These are phyloP conservation scores for Cutaneotrichosporon cavernicola DNA, from an alignment of 1,284 basidiomycete species.

Conservation along the genomic window DNA sequence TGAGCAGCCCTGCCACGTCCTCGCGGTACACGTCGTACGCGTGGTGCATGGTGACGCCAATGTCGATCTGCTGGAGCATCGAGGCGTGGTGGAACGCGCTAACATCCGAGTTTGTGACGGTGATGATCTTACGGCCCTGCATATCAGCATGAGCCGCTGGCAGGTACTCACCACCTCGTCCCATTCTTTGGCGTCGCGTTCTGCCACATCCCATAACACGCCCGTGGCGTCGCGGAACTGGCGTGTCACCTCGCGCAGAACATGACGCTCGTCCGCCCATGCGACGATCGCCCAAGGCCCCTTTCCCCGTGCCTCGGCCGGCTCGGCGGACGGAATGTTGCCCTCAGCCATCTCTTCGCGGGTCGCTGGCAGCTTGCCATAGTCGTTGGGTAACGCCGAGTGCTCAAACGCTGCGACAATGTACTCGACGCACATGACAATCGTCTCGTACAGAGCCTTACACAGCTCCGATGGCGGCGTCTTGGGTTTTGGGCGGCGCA, in stretches of 20 bases:
- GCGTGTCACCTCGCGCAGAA: slow-evolving; percentile 82
- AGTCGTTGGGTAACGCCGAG: slow-evolving; percentile 71
- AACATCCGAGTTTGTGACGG: slow-evolving; percentile 67
- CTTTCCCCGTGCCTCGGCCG: slow-evolving; percentile 50
- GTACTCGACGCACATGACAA: slow-evolving; percentile 77
- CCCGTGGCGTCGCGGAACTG: slow-evolving; percentile 68
- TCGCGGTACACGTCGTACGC: slow-evolving; percentile 89
- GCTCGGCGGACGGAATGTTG: slow-evolving; percentile 32
- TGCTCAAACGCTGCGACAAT: slow-evolving; percentile 80
- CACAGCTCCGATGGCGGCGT: slow-evolving; percentile 60
- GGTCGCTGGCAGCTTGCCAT: slow-evolving; percentile 60
- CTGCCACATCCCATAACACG: slow-evolving; percentile 53
- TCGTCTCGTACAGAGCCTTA: slow-evolving; percentile 68
- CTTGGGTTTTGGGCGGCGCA: slow-evolving; percentile 25
- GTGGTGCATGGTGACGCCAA: slow-evolving; percentile 84
- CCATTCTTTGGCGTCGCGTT: slow-evolving; percentile 65
- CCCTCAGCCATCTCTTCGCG: slow-evolving; percentile 58
- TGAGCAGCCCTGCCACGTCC: slow-evolving; percentile 75
- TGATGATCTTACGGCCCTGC: slow-evolving; percentile 78
- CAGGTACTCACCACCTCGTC: slow-evolving; percentile 56
- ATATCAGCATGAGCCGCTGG: slow-evolving; percentile 1
- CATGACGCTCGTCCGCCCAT: slow-evolving; percentile 99
- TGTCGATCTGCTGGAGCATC: slow-evolving; percentile 79
- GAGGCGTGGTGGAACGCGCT: slow-evolving; percentile 76
- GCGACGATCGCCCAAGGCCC: slow-evolving; percentile 81